phyloP scores from a whole-genome alignment of 139 green algal species.

The Tetratostichococcus sp. region DNA sequence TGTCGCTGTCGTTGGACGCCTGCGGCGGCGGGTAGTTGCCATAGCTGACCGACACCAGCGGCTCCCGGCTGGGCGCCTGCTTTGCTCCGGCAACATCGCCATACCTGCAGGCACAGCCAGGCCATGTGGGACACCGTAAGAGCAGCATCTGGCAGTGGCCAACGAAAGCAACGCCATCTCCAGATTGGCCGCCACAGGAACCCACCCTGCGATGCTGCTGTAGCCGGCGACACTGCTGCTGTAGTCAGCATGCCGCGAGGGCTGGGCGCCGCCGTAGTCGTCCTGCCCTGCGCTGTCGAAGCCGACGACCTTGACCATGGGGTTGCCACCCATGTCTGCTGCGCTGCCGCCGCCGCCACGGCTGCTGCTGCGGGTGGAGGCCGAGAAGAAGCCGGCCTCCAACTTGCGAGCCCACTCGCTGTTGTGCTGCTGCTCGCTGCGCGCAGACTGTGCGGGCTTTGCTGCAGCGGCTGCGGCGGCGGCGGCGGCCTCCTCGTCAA shows the following conservation, averaged over 20 bases:
- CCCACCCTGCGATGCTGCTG: constrained; percentile 27
- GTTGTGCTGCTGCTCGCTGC: constrained; percentile 16
- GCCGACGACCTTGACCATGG: constrained; percentile 64
- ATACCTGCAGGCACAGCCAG: constrained; percentile 6
- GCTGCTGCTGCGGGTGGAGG: not conserved
- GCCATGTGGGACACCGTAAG: not conserved
- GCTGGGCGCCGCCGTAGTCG: constrained; percentile 8
- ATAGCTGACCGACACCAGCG: not conserved
- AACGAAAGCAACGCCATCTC: no score
- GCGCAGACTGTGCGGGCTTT: constrained; percentile 9
- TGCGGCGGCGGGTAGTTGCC: constrained; percentile 2
- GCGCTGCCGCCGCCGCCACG: not conserved
- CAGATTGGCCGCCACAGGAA: no score
- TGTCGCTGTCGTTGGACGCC: not conserved
- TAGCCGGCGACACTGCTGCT: constrained; percentile 22
- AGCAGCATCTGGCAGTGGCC: no score
- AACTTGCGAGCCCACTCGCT: constrained; percentile 26
- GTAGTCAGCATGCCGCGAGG: not conserved
- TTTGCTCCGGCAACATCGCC: constrained; percentile 3
- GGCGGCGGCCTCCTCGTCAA: constrained; percentile 52
- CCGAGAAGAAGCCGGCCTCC: constrained; percentile 22
- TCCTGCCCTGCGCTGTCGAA: constrained; percentile 31
- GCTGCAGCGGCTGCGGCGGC: not conserved
- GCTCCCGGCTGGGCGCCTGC: constrained; percentile 23
- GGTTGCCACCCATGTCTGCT: not conserved